phyloP scores from a whole-genome alignment of 2,329 filamentous ascomycete species.

The Bimuria novae-zelandiae region DNA sequence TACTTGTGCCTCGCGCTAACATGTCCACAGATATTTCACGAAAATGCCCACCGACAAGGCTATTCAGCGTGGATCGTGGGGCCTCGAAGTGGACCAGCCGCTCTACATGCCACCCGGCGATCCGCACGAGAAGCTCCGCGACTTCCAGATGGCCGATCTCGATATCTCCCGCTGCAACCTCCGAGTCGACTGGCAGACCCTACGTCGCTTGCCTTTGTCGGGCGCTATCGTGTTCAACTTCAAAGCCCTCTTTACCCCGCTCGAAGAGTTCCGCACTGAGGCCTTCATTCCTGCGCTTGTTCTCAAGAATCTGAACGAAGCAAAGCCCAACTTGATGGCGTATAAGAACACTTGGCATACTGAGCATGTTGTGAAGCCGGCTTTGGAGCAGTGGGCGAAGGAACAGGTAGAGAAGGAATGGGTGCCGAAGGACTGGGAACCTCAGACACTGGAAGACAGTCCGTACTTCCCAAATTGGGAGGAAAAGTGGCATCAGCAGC shows the following conservation, averaged over 20 bases:
- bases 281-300: constrained; percentile 72
- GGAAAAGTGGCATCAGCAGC: constrained; percentile 70
- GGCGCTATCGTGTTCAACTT: constrained; percentile 84
- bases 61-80: constrained; percentile 86
- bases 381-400: constrained; percentile 64
- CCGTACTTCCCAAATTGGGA: constrained; percentile 80
- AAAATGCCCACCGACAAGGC: constrained; percentile 75
- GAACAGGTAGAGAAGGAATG: constrained; percentile 69
- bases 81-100: constrained; percentile 74
- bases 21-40: constrained; percentile 69
- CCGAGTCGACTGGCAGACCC: constrained; percentile 86
- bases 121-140: constrained; percentile 65
- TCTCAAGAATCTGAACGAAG: constrained; percentile 70
- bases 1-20: constrained; percentile 6
- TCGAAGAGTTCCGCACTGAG: constrained; percentile 72
- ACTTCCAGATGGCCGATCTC: constrained; percentile 62
- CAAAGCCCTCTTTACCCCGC: constrained; percentile 80
- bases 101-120: constrained; percentile 75
- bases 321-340: constrained; percentile 71
- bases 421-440: constrained; percentile 66
- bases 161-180: constrained; percentile 65
- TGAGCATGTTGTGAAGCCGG: constrained; percentile 71
- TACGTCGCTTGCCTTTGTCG: constrained; percentile 76
- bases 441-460: constrained; percentile 71
- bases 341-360: constrained; percentile 85